These are phyloP conservation scores for Xenoacremonium recifei DNA, from an alignment of 2,329 filamentous ascomycete species.

Conservation along the genomic window DNA sequence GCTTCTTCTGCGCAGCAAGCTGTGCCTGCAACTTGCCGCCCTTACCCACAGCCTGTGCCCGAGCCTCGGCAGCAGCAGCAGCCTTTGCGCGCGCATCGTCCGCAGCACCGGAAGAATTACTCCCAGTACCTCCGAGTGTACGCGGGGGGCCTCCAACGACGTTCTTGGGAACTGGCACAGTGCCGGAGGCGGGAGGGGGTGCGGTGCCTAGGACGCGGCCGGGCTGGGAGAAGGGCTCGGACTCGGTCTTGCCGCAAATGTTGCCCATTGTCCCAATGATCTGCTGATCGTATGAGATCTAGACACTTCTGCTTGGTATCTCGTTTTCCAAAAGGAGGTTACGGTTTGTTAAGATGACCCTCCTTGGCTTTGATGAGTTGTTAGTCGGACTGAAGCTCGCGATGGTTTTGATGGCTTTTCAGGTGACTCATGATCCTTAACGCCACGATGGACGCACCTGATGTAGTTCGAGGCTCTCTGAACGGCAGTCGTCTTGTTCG, in stretches of 20 bases:
- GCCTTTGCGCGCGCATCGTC: conserved; percentile 70
- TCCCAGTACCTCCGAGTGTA: conserved; percentile 57
- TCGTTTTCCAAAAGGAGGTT: too few relatives aligned
- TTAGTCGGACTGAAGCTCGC: too few relatives aligned
- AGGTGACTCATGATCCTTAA: too few relatives aligned
- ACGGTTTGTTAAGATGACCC: too few relatives aligned
- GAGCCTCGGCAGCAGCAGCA: conserved; percentile 78
- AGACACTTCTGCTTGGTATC: too few relatives aligned
- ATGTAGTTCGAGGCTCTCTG: too few relatives aligned
- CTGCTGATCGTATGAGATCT: too few relatives aligned
- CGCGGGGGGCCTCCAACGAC: conserved; percentile 59
- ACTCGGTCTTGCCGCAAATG: conserved; percentile 75
- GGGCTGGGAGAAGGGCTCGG: conserved; percentile 67
- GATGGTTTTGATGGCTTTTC: too few relatives aligned
- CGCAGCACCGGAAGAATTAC: conserved; percentile 26
- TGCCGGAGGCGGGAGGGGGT: conserved; percentile 42
- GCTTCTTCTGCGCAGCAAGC: conserved; percentile 72
- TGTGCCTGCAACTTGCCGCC: conserved; percentile 70
- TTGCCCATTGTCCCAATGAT: conserved; percentile 75
- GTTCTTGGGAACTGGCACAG: conserved; percentile 50
- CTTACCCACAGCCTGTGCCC: conserved; percentile 59
- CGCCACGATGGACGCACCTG: too few relatives aligned
- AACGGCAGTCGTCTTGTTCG: too few relatives aligned
- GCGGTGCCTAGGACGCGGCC: conserved; percentile 68
- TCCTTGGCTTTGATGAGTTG: too few relatives aligned